These are phyloP conservation scores for Entrophospora sp. DNA, from an alignment of 192 early-diverging fungal genomes.

Conservation along the genomic window DNA sequence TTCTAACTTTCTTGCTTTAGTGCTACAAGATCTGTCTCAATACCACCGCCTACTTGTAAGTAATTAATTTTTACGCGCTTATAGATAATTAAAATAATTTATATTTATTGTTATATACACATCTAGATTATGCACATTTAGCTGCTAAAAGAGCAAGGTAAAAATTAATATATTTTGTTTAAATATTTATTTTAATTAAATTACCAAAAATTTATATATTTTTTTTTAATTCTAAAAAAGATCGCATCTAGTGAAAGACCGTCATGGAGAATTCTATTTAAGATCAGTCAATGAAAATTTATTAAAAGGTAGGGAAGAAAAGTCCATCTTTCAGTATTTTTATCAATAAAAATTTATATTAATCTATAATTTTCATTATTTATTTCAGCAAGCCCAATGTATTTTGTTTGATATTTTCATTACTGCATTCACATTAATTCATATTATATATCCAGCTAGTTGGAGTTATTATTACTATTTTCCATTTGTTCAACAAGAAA, in stretches of 20 bases:
- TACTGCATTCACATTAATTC: too few relatives aligned
- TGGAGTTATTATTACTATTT: too few relatives aligned
- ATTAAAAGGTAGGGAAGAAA: neutral
- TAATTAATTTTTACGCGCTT: neutral
- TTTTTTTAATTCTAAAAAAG: neutral
- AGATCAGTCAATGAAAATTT: conserved; percentile 7
- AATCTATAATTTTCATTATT: too few relatives aligned
- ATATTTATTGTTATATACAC: conserved; percentile 28
- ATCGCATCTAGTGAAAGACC: neutral
- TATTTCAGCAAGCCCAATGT: too few relatives aligned
- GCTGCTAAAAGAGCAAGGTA: conserved; percentile 75
- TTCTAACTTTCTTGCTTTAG: conserved; percentile 20
- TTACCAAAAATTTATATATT: too few relatives aligned
- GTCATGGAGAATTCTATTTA: conserved; percentile 1
- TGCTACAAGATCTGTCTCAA: conserved; percentile 75
- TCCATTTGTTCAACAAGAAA: too few relatives aligned
- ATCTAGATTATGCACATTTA: conserved; percentile 90
- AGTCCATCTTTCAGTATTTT: too few relatives aligned
- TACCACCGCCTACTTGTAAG: conserved; percentile 49
- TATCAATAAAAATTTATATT: too few relatives aligned
- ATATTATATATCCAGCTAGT: too few relatives aligned
- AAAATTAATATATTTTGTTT: neutral
- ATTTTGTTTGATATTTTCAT: too few relatives aligned
- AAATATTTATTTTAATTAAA: too few relatives aligned
- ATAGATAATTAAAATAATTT: neutral